Evolutionary conservation across 2,329 filamentous ascomycete species (phyloP), one percentile per base, ranked within the genome.

Genomic region (Stagonosporopsis tanaceti): DNA sequence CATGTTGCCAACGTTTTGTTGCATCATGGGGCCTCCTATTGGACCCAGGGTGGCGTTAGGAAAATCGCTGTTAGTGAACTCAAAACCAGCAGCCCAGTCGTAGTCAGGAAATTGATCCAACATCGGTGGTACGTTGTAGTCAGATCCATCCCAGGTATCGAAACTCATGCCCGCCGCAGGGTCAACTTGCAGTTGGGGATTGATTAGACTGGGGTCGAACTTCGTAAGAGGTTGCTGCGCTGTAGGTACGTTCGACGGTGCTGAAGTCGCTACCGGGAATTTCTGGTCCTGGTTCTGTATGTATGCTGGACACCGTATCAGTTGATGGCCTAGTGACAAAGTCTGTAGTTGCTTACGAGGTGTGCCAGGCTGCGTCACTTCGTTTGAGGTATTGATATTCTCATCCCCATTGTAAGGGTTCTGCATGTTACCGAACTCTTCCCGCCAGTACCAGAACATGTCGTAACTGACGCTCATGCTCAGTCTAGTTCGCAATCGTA

Each of bases 381-480:
- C 63, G 15, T 66, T 68, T 6, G 67, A 63, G 1, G 64, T 47
- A 27, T 63, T 35, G 1, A 46, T 40, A 15, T 55, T 56, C 27
- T 74, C 71, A n/a, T 76, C 73, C 47, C 67, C 70, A 24, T 69
- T 72, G 50, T 76, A 76, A 2, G 72, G 73, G 45, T 75, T 76
- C 34, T 64, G 59, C 70, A 74, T 73, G 51, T 75, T 69, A 24
- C 71, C 69, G 30, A 76, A 76, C 34, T 75, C 73, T 55, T 75
- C 74, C 47, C 74, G 61, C 74, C 74, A 76, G 44, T 75, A 76
- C 74, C 74, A 76, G 57, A 76, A 76, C 72, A 75, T 76, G 46
- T 76, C 74, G 42, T 76, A 76, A 39, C 67, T 74, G 15, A 76
- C 66, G 47, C 72, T 75, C 74, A 76, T 76, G 46, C 70, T 74